phyloP scores from a whole-genome alignment of 805 yeast species.

The Sungouiozyma intestinalis region DNA sequence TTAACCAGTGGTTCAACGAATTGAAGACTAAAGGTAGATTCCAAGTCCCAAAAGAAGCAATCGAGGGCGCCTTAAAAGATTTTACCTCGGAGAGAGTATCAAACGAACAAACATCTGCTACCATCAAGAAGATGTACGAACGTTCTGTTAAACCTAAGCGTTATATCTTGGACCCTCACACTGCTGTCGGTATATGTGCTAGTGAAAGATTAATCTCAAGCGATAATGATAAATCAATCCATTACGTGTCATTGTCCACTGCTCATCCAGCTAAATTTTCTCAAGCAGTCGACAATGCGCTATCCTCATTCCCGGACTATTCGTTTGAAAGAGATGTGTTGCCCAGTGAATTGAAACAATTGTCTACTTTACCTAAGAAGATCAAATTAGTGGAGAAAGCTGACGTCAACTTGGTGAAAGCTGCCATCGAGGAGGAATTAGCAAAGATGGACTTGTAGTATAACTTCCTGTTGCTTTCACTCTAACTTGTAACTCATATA shows the following conservation, averaged over 20 bases:
- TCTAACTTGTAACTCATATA: no score
- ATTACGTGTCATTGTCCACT: conserved; percentile 74
- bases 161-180: conserved; percentile 91
- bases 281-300: conserved; percentile 83
- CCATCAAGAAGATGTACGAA: conserved; percentile 63
- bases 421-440: conserved; percentile 64
- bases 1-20: conserved; percentile 67
- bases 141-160: conserved; percentile 41
- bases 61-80: conserved; percentile 53
- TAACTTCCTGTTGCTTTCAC: neutral
- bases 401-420: conserved; percentile 64
- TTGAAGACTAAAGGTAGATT: conserved; percentile 72
- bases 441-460: conserved; percentile 34
- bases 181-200: conserved; percentile 88
- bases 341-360: conserved; percentile 73
- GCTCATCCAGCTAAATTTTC: conserved; percentile 99
- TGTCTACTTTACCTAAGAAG: conserved; percentile 64
- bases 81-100: conserved; percentile 75
- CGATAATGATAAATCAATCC: conserved; percentile 34
- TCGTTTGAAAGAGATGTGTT: conserved; percentile 81
- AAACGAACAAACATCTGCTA: conserved; percentile 64
- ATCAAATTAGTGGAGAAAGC: conserved; percentile 61
- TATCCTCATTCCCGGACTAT: conserved; percentile 56
- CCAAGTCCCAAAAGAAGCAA: conserved; percentile 52
- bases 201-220: conserved; percentile 49